Conservation (phyloP, 2,329 filamentous ascomycete species). For the Clarireedia hainanense region DNA sequence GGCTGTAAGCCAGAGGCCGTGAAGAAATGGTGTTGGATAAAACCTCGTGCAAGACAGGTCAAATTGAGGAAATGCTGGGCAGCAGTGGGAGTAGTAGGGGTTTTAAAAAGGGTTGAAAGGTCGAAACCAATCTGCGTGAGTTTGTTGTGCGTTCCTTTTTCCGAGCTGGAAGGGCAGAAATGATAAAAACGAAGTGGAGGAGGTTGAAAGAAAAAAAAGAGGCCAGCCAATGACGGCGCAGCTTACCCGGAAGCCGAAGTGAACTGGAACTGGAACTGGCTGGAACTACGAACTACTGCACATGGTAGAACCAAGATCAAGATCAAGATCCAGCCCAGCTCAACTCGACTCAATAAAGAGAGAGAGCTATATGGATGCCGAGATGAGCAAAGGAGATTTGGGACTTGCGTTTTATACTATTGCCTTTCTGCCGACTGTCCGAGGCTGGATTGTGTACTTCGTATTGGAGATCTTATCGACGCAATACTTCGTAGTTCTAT, state of each 20-base stretch:
- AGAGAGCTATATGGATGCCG: too few species aligned
- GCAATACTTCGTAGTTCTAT: too few species aligned
- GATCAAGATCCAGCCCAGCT: too few species aligned
- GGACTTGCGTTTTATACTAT: too few species aligned
- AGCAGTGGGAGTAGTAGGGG: background rate
- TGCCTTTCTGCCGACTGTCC: too few species aligned
- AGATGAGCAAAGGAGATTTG: too few species aligned
- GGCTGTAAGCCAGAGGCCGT: background rate
- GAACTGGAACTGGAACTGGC: background rate
- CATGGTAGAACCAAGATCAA: too few species aligned
- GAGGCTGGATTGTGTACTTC: too few species aligned
- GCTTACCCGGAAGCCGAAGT: too few species aligned
- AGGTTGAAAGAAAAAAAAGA: background rate
- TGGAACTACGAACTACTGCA: too few species aligned
- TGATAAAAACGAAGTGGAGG: background rate
- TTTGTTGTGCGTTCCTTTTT: background rate
- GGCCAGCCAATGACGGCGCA: background rate
- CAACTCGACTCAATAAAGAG: too few species aligned
- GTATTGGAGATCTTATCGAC: too few species aligned
- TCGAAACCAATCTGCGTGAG: constrained; percentile 6
- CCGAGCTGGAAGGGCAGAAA: background rate
- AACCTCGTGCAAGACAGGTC: background rate
- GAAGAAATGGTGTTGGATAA: background rate
- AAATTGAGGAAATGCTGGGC: background rate
- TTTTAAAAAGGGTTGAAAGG: background rate